A percentile compares a stretch with the other conserved stretches of the same genome.
phyloP scores from a whole-genome alignment of 2,329 filamentous ascomycete species.

The Neurospora crassa region DNA sequence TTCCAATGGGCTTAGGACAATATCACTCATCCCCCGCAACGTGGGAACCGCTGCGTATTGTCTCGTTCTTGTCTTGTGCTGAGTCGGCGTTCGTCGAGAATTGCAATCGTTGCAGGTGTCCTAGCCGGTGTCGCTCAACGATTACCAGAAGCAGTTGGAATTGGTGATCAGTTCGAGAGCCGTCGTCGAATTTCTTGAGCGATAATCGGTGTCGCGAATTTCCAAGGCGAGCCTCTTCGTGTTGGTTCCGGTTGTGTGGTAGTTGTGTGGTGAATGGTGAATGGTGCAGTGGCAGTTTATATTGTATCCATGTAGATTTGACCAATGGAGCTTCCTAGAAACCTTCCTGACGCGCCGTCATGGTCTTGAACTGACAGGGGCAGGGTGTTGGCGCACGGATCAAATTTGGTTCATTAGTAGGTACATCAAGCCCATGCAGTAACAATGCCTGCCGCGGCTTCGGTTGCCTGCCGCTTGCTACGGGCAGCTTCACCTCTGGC shows the following conservation, averaged over 20 bases:
- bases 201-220: not conserved
- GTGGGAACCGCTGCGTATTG: constrained; percentile 1
- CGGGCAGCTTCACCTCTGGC: not conserved
- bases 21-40: constrained; percentile 12
- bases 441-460: not conserved
- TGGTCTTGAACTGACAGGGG: not conserved
- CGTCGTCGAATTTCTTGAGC: not conserved
- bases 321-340: not conserved
- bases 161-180: not conserved
- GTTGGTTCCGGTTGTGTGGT: not conserved
- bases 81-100: not conserved
- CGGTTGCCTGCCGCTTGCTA: not conserved
- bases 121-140: not conserved
- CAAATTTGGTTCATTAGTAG: not conserved
- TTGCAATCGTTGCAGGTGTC: not conserved
- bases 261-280: not conserved
- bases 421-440: not conserved
- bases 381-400: not conserved
- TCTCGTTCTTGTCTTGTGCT: not conserved
- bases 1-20: not conserved
- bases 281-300: not conserved
- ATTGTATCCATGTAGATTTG: not conserved
- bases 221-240: not conserved
- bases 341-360: not conserved
- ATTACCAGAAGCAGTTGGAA: not conserved